phyloP scores from a whole-genome alignment of 2,329 filamentous ascomycete genomes.

The Didymella arachidicola region DNA sequence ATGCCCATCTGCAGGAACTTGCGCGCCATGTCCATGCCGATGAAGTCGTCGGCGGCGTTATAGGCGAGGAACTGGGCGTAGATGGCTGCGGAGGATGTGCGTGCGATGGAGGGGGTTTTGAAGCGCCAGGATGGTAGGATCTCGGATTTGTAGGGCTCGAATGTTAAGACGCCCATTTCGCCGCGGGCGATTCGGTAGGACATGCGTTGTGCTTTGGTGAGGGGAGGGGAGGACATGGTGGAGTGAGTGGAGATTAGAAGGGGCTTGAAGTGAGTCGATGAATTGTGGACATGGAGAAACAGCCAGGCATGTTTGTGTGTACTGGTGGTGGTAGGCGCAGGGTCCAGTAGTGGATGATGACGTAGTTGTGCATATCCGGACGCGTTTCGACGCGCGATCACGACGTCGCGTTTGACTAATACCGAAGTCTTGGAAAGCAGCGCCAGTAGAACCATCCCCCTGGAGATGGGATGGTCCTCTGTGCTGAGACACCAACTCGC shows the following conservation, averaged over 20 bases:
- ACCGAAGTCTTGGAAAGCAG: neutral
- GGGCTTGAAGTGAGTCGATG: neutral
- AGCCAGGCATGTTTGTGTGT: neutral
- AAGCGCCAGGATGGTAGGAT: conserved; percentile 69
- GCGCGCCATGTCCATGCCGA: conserved; percentile 70
- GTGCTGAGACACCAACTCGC: neutral
- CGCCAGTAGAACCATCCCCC: neutral
- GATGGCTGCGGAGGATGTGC: conserved; percentile 58
- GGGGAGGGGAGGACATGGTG: conserved; percentile 23
- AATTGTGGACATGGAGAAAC: neutral
- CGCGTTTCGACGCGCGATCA: conserved; percentile 26
- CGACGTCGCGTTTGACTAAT: conserved; percentile 11
- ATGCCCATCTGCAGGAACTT: conserved; percentile 73
- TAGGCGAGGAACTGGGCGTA: conserved; percentile 62
- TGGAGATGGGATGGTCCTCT: neutral
- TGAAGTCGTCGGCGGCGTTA: conserved; percentile 62
- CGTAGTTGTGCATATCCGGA: conserved; percentile 31
- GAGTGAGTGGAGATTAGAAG: too few species aligned
- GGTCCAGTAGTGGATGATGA: conserved; percentile 10
- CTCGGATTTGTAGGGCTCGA: conserved; percentile 69
- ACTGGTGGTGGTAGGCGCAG: neutral
- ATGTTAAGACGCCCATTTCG: conserved; percentile 68
- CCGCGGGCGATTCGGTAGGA: conserved; percentile 66
- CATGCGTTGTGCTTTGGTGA: conserved; percentile 53
- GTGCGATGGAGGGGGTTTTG: conserved; percentile 61